phyloP scores from a whole-genome alignment of 2,329 filamentous ascomycete genomes.

The Xylariaceae sp. region DNA sequence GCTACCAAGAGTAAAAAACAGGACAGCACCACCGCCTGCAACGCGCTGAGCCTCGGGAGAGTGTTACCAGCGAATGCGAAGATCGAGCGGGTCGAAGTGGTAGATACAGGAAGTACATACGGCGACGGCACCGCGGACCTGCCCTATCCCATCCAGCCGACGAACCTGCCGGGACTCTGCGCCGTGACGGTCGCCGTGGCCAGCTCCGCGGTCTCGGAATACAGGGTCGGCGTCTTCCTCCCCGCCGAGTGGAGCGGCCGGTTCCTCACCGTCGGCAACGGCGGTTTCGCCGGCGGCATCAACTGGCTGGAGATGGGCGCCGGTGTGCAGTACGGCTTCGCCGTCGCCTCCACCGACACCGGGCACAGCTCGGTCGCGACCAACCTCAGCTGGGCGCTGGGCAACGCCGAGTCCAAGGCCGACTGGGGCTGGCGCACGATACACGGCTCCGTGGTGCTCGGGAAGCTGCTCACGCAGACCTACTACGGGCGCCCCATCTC shows the following conservation, averaged over 20 bases:
- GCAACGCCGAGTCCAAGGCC: conserved; percentile 29
- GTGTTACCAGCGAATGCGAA: conserved; percentile 24
- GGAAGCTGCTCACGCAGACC: conserved; percentile 41
- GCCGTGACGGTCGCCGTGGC: conserved; percentile 33
- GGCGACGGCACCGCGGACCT: conserved; percentile 33
- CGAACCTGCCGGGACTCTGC: conserved; percentile 35
- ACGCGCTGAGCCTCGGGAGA: conserved; percentile 15
- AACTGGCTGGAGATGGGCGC: conserved; percentile 33
- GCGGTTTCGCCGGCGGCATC: conserved; percentile 34
- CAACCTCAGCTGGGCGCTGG: conserved; percentile 35
- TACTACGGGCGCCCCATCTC: conserved; percentile 41
- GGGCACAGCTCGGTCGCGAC: conserved; percentile 34
- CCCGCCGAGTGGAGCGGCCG: conserved; percentile 33
- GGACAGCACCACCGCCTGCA: too few relatives aligned
- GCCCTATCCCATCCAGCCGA: conserved; percentile 32
- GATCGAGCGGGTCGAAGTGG: conserved; percentile 26
- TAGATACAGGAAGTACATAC: conserved; percentile 30
- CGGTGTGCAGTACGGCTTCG: conserved; percentile 35
- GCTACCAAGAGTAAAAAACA: too few relatives aligned
- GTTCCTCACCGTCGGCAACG: conserved; percentile 35
- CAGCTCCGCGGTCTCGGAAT: conserved; percentile 29
- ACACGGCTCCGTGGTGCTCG: conserved; percentile 44
- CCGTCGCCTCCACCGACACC: conserved; percentile 38
- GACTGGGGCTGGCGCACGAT: conserved; percentile 37
- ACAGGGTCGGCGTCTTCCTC: conserved; percentile 36